Evolutionary conservation across 1,284 basidiomycete genomes (phyloP), one percentile per base, ranked within the genome.

Genomic region (Ustilago crameri): DNA sequence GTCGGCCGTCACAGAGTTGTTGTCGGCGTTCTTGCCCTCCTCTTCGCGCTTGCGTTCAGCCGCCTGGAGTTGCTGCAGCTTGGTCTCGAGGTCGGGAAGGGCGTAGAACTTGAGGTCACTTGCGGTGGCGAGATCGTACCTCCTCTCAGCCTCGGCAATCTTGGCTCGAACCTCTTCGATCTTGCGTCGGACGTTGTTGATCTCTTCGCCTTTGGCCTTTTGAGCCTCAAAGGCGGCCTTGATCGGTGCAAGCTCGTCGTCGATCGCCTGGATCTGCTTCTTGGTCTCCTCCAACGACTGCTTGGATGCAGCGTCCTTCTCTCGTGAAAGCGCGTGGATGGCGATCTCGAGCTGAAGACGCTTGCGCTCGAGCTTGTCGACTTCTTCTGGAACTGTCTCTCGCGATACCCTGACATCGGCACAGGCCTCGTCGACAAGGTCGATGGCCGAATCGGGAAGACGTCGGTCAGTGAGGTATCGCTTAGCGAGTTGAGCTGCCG

Each of bases 341-440:
- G 97, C 95, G 37, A 98, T 91, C 83, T 98, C 92, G 46, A 98
- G 88, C 80, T 96, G 92, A 42, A 98, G 89, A 84, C 93, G 94
- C 61, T 88, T 88, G 32, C 94, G 90, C 83, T 97, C 93, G n/a
- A 98, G 88, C 76, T 91, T 90, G 85, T 98, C 95, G 79, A 98
- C 93, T 3, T 89, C 91, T 85, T 98, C 95, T 0, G 95, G 95
- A 59, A 92, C 89, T 0, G 95, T 98, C 85, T 98, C 95, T 35
- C 93, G 90, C 27, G 74, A 75, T n/a, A 82, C 81, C 7, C 75
- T 57, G 3, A 81, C 79, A 46, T 82, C 82, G 3, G 93, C 93
- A 44, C 75, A 79, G 3, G 79, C 77, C 46, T 84, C 83, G 61
- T 83, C 82, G 37, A 83, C 80, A n/a, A 83, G 67, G 49, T 83